Percentiles rank a stretch among this genome's conserved stretches.
phyloP scores from a whole-genome alignment of 805 yeast genomes.

The Teunomyces lycoperdinae region DNA sequence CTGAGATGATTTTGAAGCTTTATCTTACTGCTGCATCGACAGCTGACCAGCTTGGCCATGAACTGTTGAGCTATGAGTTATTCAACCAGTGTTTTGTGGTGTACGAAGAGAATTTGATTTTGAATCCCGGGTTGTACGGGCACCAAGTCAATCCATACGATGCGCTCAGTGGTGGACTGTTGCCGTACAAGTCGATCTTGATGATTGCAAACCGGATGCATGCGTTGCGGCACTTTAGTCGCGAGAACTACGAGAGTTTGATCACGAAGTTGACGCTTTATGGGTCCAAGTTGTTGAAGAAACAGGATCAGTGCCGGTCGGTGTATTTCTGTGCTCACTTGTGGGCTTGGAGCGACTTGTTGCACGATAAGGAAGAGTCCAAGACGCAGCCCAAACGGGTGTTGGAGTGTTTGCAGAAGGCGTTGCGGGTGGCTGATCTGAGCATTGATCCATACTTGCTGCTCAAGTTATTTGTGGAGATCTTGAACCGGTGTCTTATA shows the following conservation, averaged over 20 bases:
- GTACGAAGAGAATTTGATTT: slow-evolving; percentile 60
- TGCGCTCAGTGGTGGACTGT: slow-evolving; percentile 43
- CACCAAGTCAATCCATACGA: slow-evolving; percentile 31
- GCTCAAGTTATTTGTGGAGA: slow-evolving; percentile 83
- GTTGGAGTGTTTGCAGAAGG: slow-evolving; percentile 84
- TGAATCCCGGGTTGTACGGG: slow-evolving; percentile 14
- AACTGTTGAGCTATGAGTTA: slow-evolving; percentile 80
- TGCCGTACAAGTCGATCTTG: slow-evolving; percentile 49
- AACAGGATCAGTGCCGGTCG: slow-evolving; percentile 92
- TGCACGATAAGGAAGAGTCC: slow-evolving; percentile 19
- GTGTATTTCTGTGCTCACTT: slow-evolving; percentile 85
- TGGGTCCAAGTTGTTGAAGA: slow-evolving; percentile 83
- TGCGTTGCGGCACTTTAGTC: slow-evolving; percentile 42
- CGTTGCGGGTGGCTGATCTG: slow-evolving; percentile 89
- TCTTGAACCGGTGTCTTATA: slow-evolving; percentile 79
- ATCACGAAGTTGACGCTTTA: slow-evolving; percentile 84
- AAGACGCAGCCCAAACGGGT: slow-evolving; percentile 58
- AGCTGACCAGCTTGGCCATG: slow-evolving; percentile 73
- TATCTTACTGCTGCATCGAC: slow-evolving; percentile 66
- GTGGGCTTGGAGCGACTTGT: slow-evolving; percentile 75
- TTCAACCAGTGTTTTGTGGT: slow-evolving; percentile 84
- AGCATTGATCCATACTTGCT: slow-evolving; percentile 78
- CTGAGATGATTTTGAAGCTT: slow-evolving; percentile 43
- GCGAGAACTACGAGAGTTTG: slow-evolving; percentile 74
- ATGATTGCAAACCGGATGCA: slow-evolving; percentile 46